Base-by-base conservation (phyloP, 257 asterid species). In the Avicennia marina region DNA sequence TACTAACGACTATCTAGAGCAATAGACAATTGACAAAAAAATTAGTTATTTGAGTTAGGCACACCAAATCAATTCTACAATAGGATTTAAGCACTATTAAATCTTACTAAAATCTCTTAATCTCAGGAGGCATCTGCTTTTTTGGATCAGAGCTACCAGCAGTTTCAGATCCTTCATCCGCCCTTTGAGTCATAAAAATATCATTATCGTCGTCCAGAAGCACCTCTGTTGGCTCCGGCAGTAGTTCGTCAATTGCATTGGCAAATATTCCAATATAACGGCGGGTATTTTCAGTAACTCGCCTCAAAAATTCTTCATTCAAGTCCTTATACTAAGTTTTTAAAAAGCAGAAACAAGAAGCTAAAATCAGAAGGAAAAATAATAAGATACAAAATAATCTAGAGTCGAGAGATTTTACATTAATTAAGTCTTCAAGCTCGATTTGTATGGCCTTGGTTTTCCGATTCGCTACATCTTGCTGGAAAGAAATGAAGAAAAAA, bases 381-480 rank as follows among this genome's bases (percentile, higher is more conserved):
- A 10, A 27, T 20, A 1, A 19, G 42, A 53, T 18, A 45, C n/a
- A 18, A 52, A 48, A 17, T 4, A 7, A 44, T 15, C 16, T 5
- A 66, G 48, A n/a, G 50, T 22, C 11, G 4, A 11, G 58, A 43
- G 17, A 21, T 7, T 53, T 72, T 83, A 89, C 99, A 38, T 73
- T 72, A 25, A 78, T 62, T 42, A 93, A 57, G 70, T 93, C 99
- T 69, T 93, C 97, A 20, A 93, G 83, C 72, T 89, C 97, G 60
- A 93, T 82, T 67, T 89, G 86, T 64, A 93, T 24, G 32, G 94
- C 90, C 72, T 86, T 89, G 27, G 58, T 51, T 64, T 81, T 89
- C 39, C 87, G 95, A 70, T 93, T 93, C 24, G 99, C 97, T 53
- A 93, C 96, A 72, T 84, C 89, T 84, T 86, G 96, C 99, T 93